Evolutionary conservation across 352 stramenopile species (phyloP), one percentile per base, ranked within the genome.

Genomic region (Peronospora destructor): DNA sequence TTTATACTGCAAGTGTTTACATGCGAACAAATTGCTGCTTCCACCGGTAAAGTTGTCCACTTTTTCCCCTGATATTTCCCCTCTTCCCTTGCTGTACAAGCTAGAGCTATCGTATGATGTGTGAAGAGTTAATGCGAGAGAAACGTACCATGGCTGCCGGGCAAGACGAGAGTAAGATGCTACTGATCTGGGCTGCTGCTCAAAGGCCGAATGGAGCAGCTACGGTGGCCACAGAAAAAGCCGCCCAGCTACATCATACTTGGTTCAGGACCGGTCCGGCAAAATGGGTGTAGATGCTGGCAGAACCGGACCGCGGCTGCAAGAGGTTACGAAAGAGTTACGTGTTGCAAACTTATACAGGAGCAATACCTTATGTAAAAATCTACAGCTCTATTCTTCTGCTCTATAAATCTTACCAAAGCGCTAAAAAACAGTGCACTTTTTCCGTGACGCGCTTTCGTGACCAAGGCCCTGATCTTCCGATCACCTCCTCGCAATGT

Each of bases 121-220:
- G n/a, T 25, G 1, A 6, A 50, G 36, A 25, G 38, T 26, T 41
- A 28, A 23, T 23, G 14, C n/a, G n/a, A n/a, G n/a, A 53, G 38
- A 49, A 51, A 67, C 66, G 54, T 69, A 75, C 66, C 66, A 75
- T 75, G 62, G 62, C 61, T 71, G 45, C 58, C 52, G 49, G 52
- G 53, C 46, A 49, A 62, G 54, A 67, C 44, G 52, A 32, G 64
- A 64, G 65, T 66, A 60, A 60, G 59, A 61, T 67, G 61, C 66
- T 66, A 61, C 60, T 68, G 65, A 68, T 63, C 56, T 59, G 64
- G 28, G 61, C 38, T 55, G 61, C 38, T 55, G 50, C 51, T 66
- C 41, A 64, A 67, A 68, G 50, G 54, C 51, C 59, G 54, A 67
- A 71, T 70, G 61, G 62, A 59, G 25, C n/a, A 57, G 49, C 50